A percentile compares a stretch with the other conserved stretches of the same genome.
phyloP scores from a whole-genome alignment of 768 basidiomycete genomes.

The Pleurotus tuoliensis region DNA sequence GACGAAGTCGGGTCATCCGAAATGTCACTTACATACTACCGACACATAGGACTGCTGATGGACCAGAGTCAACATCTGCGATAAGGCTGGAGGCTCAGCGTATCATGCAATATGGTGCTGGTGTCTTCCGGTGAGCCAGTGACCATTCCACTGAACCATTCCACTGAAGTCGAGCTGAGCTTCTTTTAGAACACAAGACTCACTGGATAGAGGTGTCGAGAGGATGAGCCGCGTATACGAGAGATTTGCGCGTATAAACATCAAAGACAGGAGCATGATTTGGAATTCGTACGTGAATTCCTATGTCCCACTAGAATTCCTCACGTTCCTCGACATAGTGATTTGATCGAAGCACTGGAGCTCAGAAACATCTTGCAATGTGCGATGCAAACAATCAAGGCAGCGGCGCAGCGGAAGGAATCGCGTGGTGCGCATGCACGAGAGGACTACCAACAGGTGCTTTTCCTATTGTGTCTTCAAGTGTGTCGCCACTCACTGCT shows the following conservation, averaged over 20 bases:
- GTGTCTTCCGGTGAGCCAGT: conserved; percentile 77
- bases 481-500: neutral
- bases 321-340: conserved; percentile 39
- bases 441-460: conserved; percentile 89
- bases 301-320: neutral
- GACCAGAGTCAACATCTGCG: conserved; percentile 79
- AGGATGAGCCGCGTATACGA: conserved; percentile 84
- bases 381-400: conserved; percentile 91
- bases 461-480: conserved; percentile 15
- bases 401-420: conserved; percentile 90
- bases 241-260: conserved; percentile 84
- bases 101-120: conserved; percentile 96
- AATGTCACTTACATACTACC: neutral
- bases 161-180: neutral
- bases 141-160: neutral
- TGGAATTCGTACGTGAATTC: conserved; percentile 80
- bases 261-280: conserved; percentile 98
- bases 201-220: conserved; percentile 86
- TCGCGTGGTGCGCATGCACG: conserved; percentile 98
- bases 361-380: conserved; percentile 93
- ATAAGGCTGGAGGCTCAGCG: conserved; percentile 96
- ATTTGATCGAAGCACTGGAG: conserved; percentile 94
- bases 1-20: neutral
- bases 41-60: conserved; percentile 59
- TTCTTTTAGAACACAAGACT: conserved; percentile 66